Evolutionary conservation across 1,284 basidiomycete genomes (phyloP), one percentile per base, ranked within the genome.

Genomic region (Pyrrhoderma noxium): DNA sequence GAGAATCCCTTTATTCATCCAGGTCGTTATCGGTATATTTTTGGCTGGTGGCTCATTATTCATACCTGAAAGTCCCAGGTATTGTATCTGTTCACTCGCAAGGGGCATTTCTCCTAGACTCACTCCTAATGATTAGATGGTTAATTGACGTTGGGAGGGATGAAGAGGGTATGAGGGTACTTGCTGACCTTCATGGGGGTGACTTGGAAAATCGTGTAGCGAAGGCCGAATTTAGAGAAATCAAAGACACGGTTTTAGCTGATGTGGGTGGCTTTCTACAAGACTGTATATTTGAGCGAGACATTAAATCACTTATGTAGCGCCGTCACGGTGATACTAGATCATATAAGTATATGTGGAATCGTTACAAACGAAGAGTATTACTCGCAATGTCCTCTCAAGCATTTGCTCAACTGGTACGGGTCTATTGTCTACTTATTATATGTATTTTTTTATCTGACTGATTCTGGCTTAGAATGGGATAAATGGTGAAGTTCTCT

Each of bases 381-480:
- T 67, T 97, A 57, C 82, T 98, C 53, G 95, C 94, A 19, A 95
- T 95, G 91, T 94, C 91, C 18, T 92, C 91, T 57, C 94, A 98
- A 66, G 87, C 90, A 51, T 97, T 97, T 66, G 94, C 94, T 45
- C 95, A 97, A 67, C 71, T 97, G 59, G 89, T 90, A 59, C 59
- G 82, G 72, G 2, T 39, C 23, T 16, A 27, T 44, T 19, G 34
- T 43, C 2, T 23, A 9, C 31, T 8, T 22, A 22, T 9, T 18
- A 31, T n/a, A n/a, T n/a, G 9, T 36, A 16, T 7, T 37, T 47
- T 34, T 8, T 7, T 48, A 38, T 19, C 13, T 27, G 11, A 8
- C 34, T 22, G 1, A n/a, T 56, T 47, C 57, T 39, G 22, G 27
- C 47, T 23, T 56, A 91, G 85, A 93, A 93, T 62, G 91, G 91